Base-by-base conservation (phyloP, 2,329 filamentous ascomycete genomes). In the Aspergillus sp. region DNA sequence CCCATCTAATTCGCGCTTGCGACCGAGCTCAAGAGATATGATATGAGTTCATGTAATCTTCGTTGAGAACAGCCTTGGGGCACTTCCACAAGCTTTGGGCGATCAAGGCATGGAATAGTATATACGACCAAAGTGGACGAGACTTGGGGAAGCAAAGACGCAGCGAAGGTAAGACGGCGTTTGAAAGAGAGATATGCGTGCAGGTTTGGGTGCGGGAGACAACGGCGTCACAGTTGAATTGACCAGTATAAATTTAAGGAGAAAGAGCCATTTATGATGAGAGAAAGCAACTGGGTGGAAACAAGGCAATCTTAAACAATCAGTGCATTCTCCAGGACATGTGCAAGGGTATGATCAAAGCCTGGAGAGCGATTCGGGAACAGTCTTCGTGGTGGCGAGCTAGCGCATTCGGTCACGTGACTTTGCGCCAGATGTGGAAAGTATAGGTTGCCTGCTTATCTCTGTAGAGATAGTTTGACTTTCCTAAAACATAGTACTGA, bases 1-100 rank as follows among this genome's bases (percentile, higher is more conserved):
- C 43, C 56, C 53, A 36, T 62, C 39, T 57, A 52, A 43, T 49
- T 49, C 45, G 49, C 41, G n/a, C 55, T 55, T 54, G 54, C 15
- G 25, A 55, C 23, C 53, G 23, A 47, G 21, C 17, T 19, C 36
- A 55, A 21, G 4, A 4, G 38, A 9, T 12, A 30, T 9, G 38
- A 9, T 12, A 30, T 9, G 9, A 32, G 9, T 30, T 17, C 47
- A 9, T 17, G 23, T 13, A 17, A 32, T 30, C 25, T 30, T 50
- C 5, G 23, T 25, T 38, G n/a, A 30, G 8, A 39, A 30, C 5
- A 13, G 38, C 13, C 32, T 13, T 47, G 13, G 9, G 28, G n/a
- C 38, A 36, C 30, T 32, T 45, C 28, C 10, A 13, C 19, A 10
- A 3, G 12, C 3, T 28, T 19, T 17, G 28, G 15, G 30, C 15